A percentile compares a stretch with the other conserved stretches of the same genome.
These are phyloP conservation scores for Fraxinus pennsylvanica DNA, from an alignment of 257 asterid species.

Conservation along the genomic window DNA sequence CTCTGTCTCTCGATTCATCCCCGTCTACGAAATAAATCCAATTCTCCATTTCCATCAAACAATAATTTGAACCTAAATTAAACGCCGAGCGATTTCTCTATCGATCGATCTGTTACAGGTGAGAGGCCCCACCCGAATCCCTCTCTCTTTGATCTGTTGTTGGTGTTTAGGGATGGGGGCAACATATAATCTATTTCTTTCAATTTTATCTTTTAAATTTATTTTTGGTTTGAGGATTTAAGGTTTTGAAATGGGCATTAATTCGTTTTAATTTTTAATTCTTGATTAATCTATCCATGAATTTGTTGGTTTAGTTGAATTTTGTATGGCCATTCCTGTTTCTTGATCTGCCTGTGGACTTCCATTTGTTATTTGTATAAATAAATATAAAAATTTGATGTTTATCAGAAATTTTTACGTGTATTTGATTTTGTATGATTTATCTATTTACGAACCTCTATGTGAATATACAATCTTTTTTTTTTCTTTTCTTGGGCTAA, in stretches of 20 bases:
- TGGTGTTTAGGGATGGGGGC: slow-evolving; percentile 33
- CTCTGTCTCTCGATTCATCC: not conserved
- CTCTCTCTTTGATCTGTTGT: slow-evolving; percentile 24
- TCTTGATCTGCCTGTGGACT: slow-evolving; percentile 19
- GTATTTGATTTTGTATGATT: not conserved
- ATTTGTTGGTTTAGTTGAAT: slow-evolving; percentile 19
- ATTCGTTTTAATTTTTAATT: not conserved
- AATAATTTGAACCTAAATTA: slow-evolving; percentile 28
- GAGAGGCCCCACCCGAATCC: slow-evolving; percentile 24
- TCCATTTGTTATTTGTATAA: not conserved
- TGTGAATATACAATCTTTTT: not conserved
- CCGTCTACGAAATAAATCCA: slow-evolving; percentile 9
- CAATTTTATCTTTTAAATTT: not conserved
- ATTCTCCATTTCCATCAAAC: slow-evolving; percentile 6
- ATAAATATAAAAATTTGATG: slow-evolving; percentile 21
- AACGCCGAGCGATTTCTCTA: slow-evolving; percentile 23
- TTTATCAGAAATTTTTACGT: slow-evolving; percentile 2
- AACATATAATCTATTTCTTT: not conserved
- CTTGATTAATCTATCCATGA: not conserved
- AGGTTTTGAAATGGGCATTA: not conserved
- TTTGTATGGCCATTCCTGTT: not conserved
- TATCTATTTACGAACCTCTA: not conserved
- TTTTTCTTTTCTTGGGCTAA: not conserved
- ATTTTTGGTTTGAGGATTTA: not conserved
- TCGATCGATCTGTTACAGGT: slow-evolving; percentile 46